These are phyloP conservation scores for Limonium bicolor DNA, from an alignment of 148 eudicot species.

Conservation along the genomic window DNA sequence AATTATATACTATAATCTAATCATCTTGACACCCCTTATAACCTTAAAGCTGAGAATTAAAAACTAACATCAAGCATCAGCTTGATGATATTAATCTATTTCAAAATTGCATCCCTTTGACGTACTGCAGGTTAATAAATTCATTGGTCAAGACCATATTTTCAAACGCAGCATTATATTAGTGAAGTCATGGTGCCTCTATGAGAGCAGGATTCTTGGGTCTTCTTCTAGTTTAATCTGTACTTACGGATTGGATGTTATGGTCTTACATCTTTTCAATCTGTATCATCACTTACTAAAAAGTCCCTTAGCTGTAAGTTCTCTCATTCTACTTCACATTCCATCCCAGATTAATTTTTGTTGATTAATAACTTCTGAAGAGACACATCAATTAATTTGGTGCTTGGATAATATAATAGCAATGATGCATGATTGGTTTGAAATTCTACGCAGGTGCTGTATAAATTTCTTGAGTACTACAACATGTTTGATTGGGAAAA, in stretches of 20 bases:
- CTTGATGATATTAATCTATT: neutral
- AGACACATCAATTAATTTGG: neutral
- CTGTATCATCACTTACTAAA: constrained; percentile 20
- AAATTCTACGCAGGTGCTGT: constrained; percentile 22
- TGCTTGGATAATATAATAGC: neutral
- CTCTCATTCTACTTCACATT: neutral
- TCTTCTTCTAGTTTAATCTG: constrained; percentile 35
- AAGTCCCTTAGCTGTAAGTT: constrained; percentile 33
- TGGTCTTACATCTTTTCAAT: constrained; percentile 36
- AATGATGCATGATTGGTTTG: neutral
- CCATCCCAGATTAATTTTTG: neutral
- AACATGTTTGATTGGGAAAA: constrained; percentile 37
- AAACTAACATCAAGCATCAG: neutral
- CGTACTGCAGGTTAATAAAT: constrained; percentile 24
- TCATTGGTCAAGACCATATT: constrained; percentile 32
- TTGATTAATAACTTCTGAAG: neutral
- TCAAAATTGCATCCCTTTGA: neutral
- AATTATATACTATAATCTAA: too few species aligned
- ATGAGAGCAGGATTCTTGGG: constrained; percentile 45
- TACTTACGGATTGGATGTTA: constrained; percentile 42
- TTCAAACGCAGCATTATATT: constrained; percentile 41
- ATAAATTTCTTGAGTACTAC: constrained; percentile 32
- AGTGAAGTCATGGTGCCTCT: constrained; percentile 53
- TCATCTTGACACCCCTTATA: neutral
- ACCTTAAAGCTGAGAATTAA: neutral